Conservation (phyloP, 371 early-diverging fungal species). For the Fennellomyces sp. region DNA sequence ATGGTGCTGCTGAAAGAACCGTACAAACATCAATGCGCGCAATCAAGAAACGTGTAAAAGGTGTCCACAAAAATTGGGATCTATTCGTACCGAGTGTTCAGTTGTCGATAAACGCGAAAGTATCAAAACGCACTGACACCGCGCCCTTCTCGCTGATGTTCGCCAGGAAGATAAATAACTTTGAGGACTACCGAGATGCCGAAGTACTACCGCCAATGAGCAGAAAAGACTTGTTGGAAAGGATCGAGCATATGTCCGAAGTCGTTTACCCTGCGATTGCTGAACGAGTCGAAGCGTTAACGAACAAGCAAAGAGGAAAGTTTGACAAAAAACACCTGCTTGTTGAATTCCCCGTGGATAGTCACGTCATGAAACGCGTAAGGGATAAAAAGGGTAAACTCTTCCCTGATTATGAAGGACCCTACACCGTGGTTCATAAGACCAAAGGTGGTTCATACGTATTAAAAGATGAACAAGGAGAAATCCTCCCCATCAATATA, state of each 20-base stretch:
- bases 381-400: background rate
- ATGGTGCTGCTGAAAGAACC: slow-evolving; percentile 15
- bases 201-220: background rate
- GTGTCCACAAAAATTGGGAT: slow-evolving; percentile 18
- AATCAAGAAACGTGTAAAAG: slow-evolving; percentile 16
- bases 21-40: slow-evolving; percentile 15
- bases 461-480: slow-evolving; percentile 13
- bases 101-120: slow-evolving; percentile 7
- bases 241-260: slow-evolving; percentile 17
- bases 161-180: slow-evolving; percentile 11
- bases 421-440: slow-evolving; percentile 17
- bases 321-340: slow-evolving; percentile 10
- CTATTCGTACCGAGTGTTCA: slow-evolving; percentile 6
- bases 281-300: slow-evolving; percentile 11
- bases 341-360: slow-evolving; percentile 1
- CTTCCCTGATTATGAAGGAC: slow-evolving; percentile 13
- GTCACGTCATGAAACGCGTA: slow-evolving; percentile 15
- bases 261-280: slow-evolving; percentile 22
- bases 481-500: slow-evolving; percentile 10
- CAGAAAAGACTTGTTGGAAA: slow-evolving; percentile 7
- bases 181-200: slow-evolving; percentile 14
- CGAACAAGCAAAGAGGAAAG: slow-evolving; percentile 5
- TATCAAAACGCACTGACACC: background rate
- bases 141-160: slow-evolving; percentile 15
- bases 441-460: slow-evolving; percentile 19